Conservation (phyloP, 2,329 filamentous ascomycete genomes). For the Grosmannia huntii region DNA sequence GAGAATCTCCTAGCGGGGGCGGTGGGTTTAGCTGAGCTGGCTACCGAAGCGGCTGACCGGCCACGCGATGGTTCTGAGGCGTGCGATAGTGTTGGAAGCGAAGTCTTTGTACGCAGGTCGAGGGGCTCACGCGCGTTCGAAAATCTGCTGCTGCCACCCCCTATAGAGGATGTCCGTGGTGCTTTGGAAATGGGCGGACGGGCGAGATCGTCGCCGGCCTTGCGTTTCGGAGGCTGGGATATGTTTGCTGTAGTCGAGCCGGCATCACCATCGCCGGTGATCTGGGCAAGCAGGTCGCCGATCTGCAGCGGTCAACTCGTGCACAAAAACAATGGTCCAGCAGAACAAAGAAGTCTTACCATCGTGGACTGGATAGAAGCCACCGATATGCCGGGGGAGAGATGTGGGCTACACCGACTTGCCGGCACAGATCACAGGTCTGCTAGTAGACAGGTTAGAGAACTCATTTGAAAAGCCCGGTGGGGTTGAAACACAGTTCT, state of each 20-base stretch:
- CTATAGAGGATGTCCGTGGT: conserved; percentile 20
- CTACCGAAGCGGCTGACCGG: background rate
- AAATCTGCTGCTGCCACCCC: background rate
- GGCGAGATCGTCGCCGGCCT: conserved; percentile 37
- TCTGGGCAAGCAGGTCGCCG: conserved; percentile 46
- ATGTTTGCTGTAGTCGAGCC: conserved; percentile 20
- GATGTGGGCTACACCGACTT: background rate
- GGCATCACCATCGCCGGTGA: conserved; percentile 39
- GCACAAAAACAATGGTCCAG: background rate
- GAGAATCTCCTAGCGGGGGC: background rate
- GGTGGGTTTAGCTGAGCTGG: background rate
- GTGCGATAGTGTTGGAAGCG: background rate
- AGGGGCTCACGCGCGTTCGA: background rate
- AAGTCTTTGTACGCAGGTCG: background rate
- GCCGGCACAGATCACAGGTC: background rate
- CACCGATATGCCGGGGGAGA: no score
- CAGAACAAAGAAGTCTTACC: background rate
- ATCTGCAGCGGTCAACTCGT: conserved; percentile 26
- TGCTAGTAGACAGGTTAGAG: background rate
- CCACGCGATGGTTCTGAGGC: background rate
- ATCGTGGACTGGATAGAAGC: background rate
- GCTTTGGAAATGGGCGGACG: conserved; percentile 28
- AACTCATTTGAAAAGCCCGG: background rate
- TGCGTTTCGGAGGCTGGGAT: conserved; percentile 36
- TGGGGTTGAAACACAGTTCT: background rate